Evolutionary conservation across 805 yeast genomes (phyloP), one percentile per base, ranked within the genome.

Genomic region (Saccharomyces paradoxus): DNA sequence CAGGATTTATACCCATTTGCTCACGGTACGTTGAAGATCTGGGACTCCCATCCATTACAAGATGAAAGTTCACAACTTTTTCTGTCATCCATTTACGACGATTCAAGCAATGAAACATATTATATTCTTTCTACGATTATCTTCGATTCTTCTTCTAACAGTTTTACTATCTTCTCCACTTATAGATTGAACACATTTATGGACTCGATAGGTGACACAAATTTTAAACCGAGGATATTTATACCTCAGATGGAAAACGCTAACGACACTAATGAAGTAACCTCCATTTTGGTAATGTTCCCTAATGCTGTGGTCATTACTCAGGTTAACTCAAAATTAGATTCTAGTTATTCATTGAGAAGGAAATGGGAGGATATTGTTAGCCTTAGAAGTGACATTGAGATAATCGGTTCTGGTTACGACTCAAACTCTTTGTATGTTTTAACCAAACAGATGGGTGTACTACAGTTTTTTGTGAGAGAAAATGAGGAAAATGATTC

Each of bases 281-380:
- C 64, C 6, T 62, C 87, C 0, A 86, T 88, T 1, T 83, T 81
- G 63, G 77, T 87, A 1, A 74, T 82, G 1, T 75, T 84, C 46
- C 78, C 77, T 10, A 77, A 81, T 51, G 80, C 89, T 0, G 75
- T 89, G 12, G 81, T 87, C 1, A 63, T 91, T 53, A 77, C 87
- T 1, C 95, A 87, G 60, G 72, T 85, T 9, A 74, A 80, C 50
- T 65, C 75, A 12, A 61, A 61, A 41, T 62, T 70, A 22, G 71
- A 70, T 52, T 66, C 71, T 47, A 60, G 64, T 32, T 65, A 67
- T 57, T 66, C 65, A 46, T 58, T 72, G 50, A 70, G 68, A 55
- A 73, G 73, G 55, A 78, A 84, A 61, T 91, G 96, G 96, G 96
- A 90, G 68, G 97, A 92, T 66, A 73, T 81, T 12, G 74, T 91